A percentile compares a stretch with the other conserved stretches of the same genome.
Conservation (phyloP, 306 rosid genomes). For the Gastrolobium villosum region DNA sequence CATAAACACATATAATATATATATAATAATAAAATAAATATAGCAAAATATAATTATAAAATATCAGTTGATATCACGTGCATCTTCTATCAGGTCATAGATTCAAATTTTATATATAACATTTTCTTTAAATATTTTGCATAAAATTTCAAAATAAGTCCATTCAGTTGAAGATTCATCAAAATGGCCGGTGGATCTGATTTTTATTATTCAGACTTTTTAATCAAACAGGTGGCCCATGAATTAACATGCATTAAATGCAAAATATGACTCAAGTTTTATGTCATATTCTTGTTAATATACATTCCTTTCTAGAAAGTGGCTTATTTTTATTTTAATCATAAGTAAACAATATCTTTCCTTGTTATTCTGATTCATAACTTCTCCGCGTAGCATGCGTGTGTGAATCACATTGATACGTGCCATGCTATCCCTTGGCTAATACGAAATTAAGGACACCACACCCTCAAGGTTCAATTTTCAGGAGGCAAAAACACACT, state of each 20-base stretch:
- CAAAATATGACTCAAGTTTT: conserved; percentile 18
- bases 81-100: too few species aligned
- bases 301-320: conserved; percentile 30
- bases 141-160: too few species aligned
- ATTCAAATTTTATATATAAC: too few species aligned
- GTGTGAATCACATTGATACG: conserved; percentile 29
- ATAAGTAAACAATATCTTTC: conserved; percentile 26
- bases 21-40: too few species aligned
- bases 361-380: conserved; percentile 9
- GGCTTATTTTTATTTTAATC: neutral
- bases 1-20: too few species aligned
- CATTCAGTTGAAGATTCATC: too few species aligned
- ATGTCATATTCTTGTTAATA: neutral
- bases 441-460: conserved; percentile 24
- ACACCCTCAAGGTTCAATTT: conserved; percentile 9
- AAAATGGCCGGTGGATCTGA: neutral
- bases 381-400: conserved; percentile 51
- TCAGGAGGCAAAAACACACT: neutral
- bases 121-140: too few species aligned
- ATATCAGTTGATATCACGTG: too few species aligned
- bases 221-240: neutral
- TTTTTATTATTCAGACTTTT: neutral
- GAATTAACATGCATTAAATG: neutral
- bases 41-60: too few species aligned
- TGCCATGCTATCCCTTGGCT: conserved; percentile 15